Conservation (phyloP, 805 yeast species). For the Candida loeiensis region DNA sequence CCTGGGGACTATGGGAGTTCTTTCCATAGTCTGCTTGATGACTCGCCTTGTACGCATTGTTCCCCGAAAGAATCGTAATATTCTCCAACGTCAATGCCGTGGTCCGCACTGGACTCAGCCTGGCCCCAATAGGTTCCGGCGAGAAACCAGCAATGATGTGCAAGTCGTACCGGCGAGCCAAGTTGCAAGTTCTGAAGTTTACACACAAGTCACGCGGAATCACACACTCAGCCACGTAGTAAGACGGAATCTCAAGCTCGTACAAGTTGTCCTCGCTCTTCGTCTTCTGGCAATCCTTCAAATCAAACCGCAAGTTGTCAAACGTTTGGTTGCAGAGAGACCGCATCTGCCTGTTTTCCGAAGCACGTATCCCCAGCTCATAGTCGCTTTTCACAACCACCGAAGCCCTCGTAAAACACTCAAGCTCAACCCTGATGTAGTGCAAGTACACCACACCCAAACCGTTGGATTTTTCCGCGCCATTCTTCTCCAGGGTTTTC, state of each 20-base stretch:
- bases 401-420: conserved; percentile 22
- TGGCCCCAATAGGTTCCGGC: conserved; percentile 9
- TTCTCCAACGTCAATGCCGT: conserved; percentile 1
- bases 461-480: conserved; percentile 45
- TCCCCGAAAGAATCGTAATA: too few species aligned
- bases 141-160: conserved; percentile 29
- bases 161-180: conserved; percentile 43
- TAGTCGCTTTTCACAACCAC: conserved; percentile 15
- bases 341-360: conserved; percentile 22
- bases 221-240: conserved; percentile 36
- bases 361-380: conserved; percentile 22
- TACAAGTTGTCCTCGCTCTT: conserved; percentile 15
- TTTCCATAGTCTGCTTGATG: too few species aligned
- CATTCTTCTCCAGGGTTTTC: conserved; percentile 28
- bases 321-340: conserved; percentile 31
- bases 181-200: conserved; percentile 53
- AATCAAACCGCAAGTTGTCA: conserved; percentile 37
- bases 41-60: too few species aligned
- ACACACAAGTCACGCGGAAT: conserved; percentile 52
- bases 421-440: conserved; percentile 31
- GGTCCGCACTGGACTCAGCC: not conserved
- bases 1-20: too few species aligned
- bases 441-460: conserved; percentile 44
- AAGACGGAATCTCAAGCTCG: conserved; percentile 45
- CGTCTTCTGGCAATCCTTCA: conserved; percentile 30